Percentiles rank a stretch among this genome's conserved stretches.
These are phyloP conservation scores for Phytopythium litorale DNA, from an alignment of 352 stramenopile genomes.

Conservation along the genomic window DNA sequence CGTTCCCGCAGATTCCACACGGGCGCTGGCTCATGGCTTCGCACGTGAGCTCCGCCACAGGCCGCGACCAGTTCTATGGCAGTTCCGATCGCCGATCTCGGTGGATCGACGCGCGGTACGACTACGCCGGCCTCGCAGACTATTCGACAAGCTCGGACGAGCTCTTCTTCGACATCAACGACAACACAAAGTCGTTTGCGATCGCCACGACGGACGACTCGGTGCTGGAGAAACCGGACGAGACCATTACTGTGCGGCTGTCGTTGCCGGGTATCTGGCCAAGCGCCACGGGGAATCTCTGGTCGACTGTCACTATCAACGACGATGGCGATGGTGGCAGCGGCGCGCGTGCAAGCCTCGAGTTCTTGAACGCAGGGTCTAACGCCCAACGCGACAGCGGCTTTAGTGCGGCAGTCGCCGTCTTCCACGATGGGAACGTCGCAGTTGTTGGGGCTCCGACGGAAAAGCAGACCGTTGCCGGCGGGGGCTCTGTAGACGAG, in stretches of 20 bases:
- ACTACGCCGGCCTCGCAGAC: constrained; percentile 89
- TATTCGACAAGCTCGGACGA: constrained; percentile 71
- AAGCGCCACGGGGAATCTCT: constrained; percentile 82
- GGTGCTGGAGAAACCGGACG: constrained; percentile 89
- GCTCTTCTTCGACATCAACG: constrained; percentile 62
- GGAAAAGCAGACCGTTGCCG: constrained; percentile 25
- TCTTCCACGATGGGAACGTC: constrained; percentile 60
- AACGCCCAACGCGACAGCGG: constrained; percentile 31
- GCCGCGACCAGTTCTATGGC: constrained; percentile 90
- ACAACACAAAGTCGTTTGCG: constrained; percentile 50
- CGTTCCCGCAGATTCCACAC: constrained; percentile 63
- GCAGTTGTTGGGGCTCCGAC: constrained; percentile 63
- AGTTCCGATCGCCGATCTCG: constrained; percentile 71
- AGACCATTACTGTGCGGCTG: constrained; percentile 88
- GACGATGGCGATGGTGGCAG: constrained; percentile 91
- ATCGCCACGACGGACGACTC: constrained; percentile 89
- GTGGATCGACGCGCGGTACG: constrained; percentile 79
- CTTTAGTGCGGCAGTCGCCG: constrained; percentile 52
- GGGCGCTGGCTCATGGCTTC: constrained; percentile 54
- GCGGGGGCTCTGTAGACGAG: constrained; percentile 10
- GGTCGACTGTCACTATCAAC: constrained; percentile 82
- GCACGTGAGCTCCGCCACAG: constrained; percentile 82
- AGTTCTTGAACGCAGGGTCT: constrained; percentile 40
- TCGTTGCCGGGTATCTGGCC: constrained; percentile 93
- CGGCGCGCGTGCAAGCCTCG: constrained; percentile 59